Evolutionary conservation across 2,329 filamentous ascomycete species (phyloP).

Genomic region (Pseudopithomyces maydicus): DNA sequence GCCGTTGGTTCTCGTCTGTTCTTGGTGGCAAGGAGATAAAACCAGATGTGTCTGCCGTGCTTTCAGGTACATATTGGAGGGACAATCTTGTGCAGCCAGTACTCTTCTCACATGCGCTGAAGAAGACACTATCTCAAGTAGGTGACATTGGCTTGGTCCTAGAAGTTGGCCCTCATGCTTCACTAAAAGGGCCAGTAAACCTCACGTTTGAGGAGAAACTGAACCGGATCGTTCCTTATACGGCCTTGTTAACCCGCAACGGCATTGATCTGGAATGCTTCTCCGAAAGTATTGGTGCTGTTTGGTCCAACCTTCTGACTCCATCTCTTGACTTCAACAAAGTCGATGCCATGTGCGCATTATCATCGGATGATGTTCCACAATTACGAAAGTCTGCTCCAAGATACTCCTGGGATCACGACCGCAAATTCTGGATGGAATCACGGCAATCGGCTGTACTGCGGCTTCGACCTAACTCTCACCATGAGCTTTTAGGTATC

Average conservation of each 20-base stretch:
- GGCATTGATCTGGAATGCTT: neutral
- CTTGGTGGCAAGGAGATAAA: neutral
- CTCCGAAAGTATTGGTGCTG: neutral
- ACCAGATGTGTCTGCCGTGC: too few species aligned
- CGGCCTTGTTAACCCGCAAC: slow-evolving; percentile 17
- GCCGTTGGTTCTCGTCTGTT: neutral
- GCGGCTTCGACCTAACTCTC: too few species aligned
- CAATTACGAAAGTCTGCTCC: neutral
- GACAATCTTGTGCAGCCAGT: slow-evolving; percentile 54
- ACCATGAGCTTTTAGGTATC: neutral
- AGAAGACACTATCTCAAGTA: slow-evolving; percentile 18
- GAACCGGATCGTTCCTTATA: slow-evolving; percentile 17
- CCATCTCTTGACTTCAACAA: neutral
- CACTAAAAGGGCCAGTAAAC: slow-evolving; percentile 48
- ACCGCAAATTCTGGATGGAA: too few species aligned
- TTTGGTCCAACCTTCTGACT: neutral
- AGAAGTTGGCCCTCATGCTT: slow-evolving; percentile 54
- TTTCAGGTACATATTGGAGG: slow-evolving; percentile 47
- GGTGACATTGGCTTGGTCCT: slow-evolving; percentile 46
- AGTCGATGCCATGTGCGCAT: neutral
- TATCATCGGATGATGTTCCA: neutral
- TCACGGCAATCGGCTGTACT: neutral
- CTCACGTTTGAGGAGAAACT: slow-evolving; percentile 37
- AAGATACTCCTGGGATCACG: too few species aligned
- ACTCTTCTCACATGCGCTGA: slow-evolving; percentile 51